Percentiles rank a stretch among this genome's conserved stretches.
These are phyloP conservation scores for Quercus robur DNA, from an alignment of 306 rosid genomes.

Conservation along the genomic window DNA sequence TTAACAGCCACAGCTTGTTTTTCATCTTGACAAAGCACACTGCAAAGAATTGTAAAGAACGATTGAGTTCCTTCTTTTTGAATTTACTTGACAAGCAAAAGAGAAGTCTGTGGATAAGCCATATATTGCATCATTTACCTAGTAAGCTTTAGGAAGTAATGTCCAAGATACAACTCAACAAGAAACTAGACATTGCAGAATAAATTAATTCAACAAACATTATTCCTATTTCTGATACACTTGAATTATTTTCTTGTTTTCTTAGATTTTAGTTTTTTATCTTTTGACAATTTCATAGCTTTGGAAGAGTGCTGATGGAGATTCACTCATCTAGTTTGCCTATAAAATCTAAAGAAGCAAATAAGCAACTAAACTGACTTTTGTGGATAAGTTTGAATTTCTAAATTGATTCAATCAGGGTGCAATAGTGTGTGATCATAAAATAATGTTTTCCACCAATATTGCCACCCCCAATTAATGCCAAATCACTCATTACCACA, in stretches of 20 bases:
- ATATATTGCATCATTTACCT: neutral
- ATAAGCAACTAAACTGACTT: neutral
- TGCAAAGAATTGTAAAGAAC: conserved; percentile 28
- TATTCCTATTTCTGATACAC: neutral
- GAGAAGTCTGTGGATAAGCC: neutral
- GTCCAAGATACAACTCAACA: conserved; percentile 3
- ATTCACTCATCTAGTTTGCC: neutral
- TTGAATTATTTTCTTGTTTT: neutral
- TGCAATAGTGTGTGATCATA: neutral
- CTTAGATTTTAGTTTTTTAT: neutral
- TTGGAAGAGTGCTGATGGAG: neutral
- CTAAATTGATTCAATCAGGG: too few species aligned
- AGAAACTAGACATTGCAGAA: neutral
- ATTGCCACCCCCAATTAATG: neutral
- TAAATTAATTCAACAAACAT: neutral
- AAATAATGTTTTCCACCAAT: neutral
- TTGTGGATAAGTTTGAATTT: neutral
- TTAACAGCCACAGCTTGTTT: conserved; percentile 91
- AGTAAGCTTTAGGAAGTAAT: neutral
- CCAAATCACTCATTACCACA: neutral
- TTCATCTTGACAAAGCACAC: conserved; percentile 87
- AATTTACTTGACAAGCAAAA: conserved; percentile 14
- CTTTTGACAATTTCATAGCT: neutral
- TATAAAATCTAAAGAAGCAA: neutral
- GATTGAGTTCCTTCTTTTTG: neutral